Conservation (phyloP, 306 rosid species). For the Nissolia schottii region DNA sequence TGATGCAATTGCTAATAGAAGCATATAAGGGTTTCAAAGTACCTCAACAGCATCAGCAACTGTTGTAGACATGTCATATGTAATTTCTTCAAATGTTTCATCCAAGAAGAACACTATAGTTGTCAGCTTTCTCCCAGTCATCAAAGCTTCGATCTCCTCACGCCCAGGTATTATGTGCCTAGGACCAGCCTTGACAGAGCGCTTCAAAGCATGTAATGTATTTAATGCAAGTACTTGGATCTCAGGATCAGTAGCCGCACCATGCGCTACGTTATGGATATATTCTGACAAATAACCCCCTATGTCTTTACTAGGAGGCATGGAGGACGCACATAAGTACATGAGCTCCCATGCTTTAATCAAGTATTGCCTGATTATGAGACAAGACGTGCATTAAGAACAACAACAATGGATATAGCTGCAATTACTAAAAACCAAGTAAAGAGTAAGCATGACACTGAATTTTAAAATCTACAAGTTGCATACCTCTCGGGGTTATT, state of each 20-base stretch:
- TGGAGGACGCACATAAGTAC: constrained; percentile 82
- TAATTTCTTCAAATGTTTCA: constrained; percentile 94
- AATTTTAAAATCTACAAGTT: constrained; percentile 10
- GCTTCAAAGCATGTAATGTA: constrained; percentile 82
- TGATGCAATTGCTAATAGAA: constrained; percentile 16
- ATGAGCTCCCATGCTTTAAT: constrained; percentile 94
- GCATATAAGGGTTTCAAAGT: constrained; percentile 18
- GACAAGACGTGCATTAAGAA: constrained; percentile 8
- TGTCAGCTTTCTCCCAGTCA: constrained; percentile 83
- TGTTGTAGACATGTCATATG: constrained; percentile 90
- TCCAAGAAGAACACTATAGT: constrained; percentile 89
- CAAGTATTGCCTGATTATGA: constrained; percentile 61
- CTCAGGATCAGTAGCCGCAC: constrained; percentile 57
- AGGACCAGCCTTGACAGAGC: constrained; percentile 90
- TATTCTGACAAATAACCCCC: constrained; percentile 84
- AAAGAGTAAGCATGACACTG: constrained; percentile 2
- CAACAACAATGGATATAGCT: not conserved
- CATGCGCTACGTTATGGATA: constrained; percentile 70
- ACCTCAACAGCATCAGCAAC: constrained; percentile 97
- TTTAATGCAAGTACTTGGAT: constrained; percentile 69
- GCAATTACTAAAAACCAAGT: not conserved
- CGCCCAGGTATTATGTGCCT: constrained; percentile 83
- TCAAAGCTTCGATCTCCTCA: constrained; percentile 87
- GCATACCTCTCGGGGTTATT: constrained; percentile 82
- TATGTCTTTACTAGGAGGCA: constrained; percentile 96